Evolutionary conservation across 1,139 yeast genomes (phyloP), one percentile per base, ranked within the genome.

Genomic region (Taphrina confusa): DNA sequence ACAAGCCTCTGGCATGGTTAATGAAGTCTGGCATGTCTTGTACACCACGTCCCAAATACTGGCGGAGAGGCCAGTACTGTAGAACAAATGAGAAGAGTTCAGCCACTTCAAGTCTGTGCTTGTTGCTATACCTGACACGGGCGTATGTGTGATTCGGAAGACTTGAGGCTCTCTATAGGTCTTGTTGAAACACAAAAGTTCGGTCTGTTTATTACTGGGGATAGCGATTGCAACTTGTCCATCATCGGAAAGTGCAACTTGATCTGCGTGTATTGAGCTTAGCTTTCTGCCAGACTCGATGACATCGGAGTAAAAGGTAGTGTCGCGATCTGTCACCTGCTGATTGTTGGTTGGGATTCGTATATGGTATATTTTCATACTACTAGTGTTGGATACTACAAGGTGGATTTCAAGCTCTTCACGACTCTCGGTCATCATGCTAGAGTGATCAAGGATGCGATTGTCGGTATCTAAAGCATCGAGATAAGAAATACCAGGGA

Each of bases 11-110:
- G n/a, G 25, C 12, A 47, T 9, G 5, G 18, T 20, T 6, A 47
- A 9, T 6, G 42, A 22, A 18, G 28, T 20, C 36, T 33, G 52
- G 12, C 39, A 47, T 4, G 51, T 44, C 9, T 36, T 18, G 36
- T 44, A 44, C 5, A 23, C 18, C 9, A 27, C 18, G 18, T 42
- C 51, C 58, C 58, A 54, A 9, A 40, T 40, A 33, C 28, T 36
- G 25, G 34, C 23, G 12, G 25, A 28, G 16, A 16, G 14, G 3
- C 27, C 49, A 20, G 5, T 22, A 3, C 30, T 16, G 2, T 20
- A 20, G 30, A 52, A 9, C 4, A 52, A 33, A 4, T 40, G 57
- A n/a, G 37, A 18, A 6, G 33, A 30, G 11, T 40, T 52, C 31
- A 52, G 57, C 47, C 47, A 52, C 9, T 23, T 18, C 11, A 37